Conservation (phyloP, 1,284 basidiomycete species). For the Irpex lacteus region DNA sequence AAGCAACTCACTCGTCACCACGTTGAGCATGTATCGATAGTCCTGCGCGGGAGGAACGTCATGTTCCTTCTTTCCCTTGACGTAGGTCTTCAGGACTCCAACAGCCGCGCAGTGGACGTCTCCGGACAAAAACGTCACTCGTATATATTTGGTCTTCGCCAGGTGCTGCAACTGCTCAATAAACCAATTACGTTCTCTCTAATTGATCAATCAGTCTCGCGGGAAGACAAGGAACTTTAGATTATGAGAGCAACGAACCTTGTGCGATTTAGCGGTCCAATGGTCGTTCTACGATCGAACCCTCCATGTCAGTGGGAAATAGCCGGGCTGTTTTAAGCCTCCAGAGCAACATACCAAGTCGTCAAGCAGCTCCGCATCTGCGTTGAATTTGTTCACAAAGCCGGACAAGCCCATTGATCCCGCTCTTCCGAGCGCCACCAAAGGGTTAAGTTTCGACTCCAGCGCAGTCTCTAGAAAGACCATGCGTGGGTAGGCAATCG, state of each 20-base stretch:
- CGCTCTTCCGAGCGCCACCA: conserved; percentile 66
- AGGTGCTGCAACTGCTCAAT: conserved; percentile 77
- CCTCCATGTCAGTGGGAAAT: background rate
- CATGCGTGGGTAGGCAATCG: conserved; percentile 91
- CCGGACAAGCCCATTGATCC: conserved; percentile 68
- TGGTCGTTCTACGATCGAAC: conserved; percentile 70
- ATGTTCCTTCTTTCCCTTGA: conserved; percentile 43
- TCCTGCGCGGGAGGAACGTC: conserved; percentile 58
- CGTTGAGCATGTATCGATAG: conserved; percentile 85
- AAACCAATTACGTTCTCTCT: conserved; percentile 91
- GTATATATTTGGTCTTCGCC: conserved; percentile 56
- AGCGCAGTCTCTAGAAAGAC: conserved; percentile 82
- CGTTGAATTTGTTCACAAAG: conserved; percentile 91
- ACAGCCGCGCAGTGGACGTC: conserved; percentile 92
- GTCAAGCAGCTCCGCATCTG: conserved; percentile 87
- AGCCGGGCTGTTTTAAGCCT: background rate
- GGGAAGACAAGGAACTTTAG: background rate
- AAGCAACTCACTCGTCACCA: conserved; percentile 60
- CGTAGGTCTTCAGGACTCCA: conserved; percentile 70
- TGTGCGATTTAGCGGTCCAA: conserved; percentile 83
- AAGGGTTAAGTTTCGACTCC: conserved; percentile 80
- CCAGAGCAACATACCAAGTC: conserved; percentile 61
- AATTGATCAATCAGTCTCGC: conserved; percentile 3
- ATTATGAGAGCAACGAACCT: conserved; percentile 39
- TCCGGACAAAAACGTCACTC: conserved; percentile 85